A percentile compares a stretch with the other conserved stretches of the same genome.
Evolutionary conservation across 805 yeast genomes (phyloP).

Genomic region (Wickerhamomyces silvicola): DNA sequence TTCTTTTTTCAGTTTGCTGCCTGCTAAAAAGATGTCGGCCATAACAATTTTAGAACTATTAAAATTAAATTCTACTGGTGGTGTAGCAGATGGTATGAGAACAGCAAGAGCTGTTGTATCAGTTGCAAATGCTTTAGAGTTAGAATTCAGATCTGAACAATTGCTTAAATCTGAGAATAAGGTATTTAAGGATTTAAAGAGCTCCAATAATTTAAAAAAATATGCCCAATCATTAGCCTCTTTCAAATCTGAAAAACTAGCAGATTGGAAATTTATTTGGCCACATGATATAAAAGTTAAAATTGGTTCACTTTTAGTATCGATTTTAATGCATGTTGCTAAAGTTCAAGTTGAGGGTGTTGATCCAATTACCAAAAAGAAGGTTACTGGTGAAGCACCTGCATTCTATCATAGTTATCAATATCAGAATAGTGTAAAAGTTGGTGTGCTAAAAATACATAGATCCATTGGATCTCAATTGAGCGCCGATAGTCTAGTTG

Average conservation of each 20-base stretch:
- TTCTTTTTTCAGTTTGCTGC: slow-evolving; percentile 66
- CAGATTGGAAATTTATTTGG: slow-evolving; percentile 41
- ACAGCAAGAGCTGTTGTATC: slow-evolving; percentile 75
- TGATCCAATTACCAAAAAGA: slow-evolving; percentile 71
- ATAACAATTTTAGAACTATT: slow-evolving; percentile 79
- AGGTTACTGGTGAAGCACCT: slow-evolving; percentile 70
- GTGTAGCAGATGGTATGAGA: slow-evolving; percentile 73
- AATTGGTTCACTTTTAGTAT: slow-evolving; percentile 74
- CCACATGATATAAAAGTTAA: slow-evolving; percentile 54
- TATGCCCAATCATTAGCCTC: slow-evolving; percentile 20
- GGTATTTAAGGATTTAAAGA: slow-evolving; percentile 44
- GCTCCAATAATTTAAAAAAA: slow-evolving; percentile 25
- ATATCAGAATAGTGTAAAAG: slow-evolving; percentile 66
- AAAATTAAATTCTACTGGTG: slow-evolving; percentile 68
- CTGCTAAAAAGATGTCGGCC: slow-evolving; percentile 76
- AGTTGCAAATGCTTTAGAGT: slow-evolving; percentile 79
- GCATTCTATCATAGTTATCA: slow-evolving; percentile 89
- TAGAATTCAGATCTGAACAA: slow-evolving; percentile 72
- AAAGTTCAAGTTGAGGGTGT: slow-evolving; percentile 70
- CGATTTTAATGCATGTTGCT: slow-evolving; percentile 75
- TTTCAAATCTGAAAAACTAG: slow-evolving; percentile 30
- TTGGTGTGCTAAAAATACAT: slow-evolving; percentile 80
- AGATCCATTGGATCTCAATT: slow-evolving; percentile 57
- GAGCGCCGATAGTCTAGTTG: slow-evolving; percentile 56
- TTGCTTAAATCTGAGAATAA: slow-evolving; percentile 51